Evolutionary conservation across 306 rosid species (phyloP).

Genomic region (Bauhinia variegata): DNA sequence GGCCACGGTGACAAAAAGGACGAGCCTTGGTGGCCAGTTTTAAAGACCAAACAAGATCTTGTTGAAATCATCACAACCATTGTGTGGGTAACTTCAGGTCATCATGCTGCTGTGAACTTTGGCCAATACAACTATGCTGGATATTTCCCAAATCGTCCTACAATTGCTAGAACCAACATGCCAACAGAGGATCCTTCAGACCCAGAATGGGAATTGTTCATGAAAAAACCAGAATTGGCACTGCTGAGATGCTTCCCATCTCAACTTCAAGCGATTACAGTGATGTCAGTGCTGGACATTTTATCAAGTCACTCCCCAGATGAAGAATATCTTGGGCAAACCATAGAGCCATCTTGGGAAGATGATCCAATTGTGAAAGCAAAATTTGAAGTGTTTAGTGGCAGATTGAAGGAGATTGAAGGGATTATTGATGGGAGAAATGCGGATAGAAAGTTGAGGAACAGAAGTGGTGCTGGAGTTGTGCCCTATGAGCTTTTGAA

Average conservation of each 20-base stretch:
- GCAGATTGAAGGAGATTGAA: constrained; percentile 13
- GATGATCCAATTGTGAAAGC: constrained; percentile 2
- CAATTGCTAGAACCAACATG: constrained; percentile 19
- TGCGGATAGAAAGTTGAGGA: neutral
- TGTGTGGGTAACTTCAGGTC: constrained; percentile 8
- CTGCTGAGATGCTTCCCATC: constrained; percentile 25
- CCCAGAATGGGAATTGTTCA: neutral
- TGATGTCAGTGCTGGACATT: neutral
- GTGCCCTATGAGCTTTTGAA: constrained; percentile 17
- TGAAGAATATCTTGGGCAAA: neutral
- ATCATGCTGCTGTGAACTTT: constrained; percentile 23
- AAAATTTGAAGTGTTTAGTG: neutral
- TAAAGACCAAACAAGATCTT: constrained; percentile 6
- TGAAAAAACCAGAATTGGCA: neutral
- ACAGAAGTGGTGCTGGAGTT: constrained; percentile 5
- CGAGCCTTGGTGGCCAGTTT: constrained; percentile 27
- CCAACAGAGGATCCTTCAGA: constrained; percentile 19
- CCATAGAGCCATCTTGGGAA: constrained; percentile 9
- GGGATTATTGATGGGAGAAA: constrained; percentile 15
- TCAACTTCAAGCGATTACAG: constrained; percentile 15
- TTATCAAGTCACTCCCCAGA: constrained; percentile 6
- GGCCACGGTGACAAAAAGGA: constrained; percentile 25
- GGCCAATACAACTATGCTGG: constrained; percentile 10
- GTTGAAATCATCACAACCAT: constrained; percentile 7
- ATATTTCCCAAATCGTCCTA: constrained; percentile 26